These are phyloP conservation scores for Dissophora ornata DNA, from an alignment of 192 early-diverging fungal genomes.

Conservation along the genomic window DNA sequence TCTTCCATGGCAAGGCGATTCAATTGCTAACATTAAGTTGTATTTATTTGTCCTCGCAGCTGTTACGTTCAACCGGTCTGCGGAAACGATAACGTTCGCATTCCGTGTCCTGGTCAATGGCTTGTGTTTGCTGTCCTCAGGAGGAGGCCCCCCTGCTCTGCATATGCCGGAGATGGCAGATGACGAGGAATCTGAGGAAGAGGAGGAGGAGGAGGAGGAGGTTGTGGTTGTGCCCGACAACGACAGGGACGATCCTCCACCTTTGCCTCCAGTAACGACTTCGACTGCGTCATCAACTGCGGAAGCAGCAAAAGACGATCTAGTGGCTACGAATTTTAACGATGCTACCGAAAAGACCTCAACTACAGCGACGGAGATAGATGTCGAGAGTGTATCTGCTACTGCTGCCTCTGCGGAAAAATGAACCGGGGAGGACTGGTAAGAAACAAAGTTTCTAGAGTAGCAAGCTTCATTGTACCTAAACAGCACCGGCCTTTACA, in stretches of 20 bases:
- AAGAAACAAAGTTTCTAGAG: too few relatives aligned
- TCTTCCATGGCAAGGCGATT: too few relatives aligned
- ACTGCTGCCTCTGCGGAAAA: too few relatives aligned
- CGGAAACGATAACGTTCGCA: constrained; percentile 35
- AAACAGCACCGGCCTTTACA: too few relatives aligned
- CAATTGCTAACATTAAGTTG: too few relatives aligned
- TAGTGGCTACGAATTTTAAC: too few relatives aligned
- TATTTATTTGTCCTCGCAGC: constrained; percentile 9
- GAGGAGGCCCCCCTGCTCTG: constrained; percentile 44
- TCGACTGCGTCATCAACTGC: background rate
- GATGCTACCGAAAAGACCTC: too few relatives aligned
- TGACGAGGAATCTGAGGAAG: constrained; percentile 43
- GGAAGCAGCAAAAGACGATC: background rate
- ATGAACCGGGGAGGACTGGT: too few relatives aligned
- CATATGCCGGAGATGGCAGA: constrained; percentile 53
- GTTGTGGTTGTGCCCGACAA: constrained; percentile 37
- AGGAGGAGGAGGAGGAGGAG: constrained; percentile 24
- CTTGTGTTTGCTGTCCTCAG: constrained; percentile 34
- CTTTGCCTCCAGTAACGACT: constrained; percentile 6
- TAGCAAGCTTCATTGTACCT: too few relatives aligned
- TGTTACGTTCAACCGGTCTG: constrained; percentile 19
- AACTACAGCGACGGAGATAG: too few relatives aligned
- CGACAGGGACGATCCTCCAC: constrained; percentile 18
- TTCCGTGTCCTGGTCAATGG: constrained; percentile 48
- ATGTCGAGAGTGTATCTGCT: too few relatives aligned